Conservation (phyloP, 768 basidiomycete species). For the Boletus tomentosulus region DNA sequence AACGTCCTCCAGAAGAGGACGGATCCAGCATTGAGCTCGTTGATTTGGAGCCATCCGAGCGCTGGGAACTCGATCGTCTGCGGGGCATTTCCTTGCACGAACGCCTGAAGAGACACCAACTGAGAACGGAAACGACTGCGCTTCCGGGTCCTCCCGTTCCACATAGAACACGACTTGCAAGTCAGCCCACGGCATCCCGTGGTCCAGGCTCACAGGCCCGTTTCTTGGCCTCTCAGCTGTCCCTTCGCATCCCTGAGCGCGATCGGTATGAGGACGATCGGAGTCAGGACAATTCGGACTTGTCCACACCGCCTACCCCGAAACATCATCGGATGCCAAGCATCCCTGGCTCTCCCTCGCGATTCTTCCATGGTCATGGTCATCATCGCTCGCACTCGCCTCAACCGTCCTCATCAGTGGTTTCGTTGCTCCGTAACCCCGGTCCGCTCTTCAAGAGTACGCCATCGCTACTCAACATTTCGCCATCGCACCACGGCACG, state of each 20-base stretch:
- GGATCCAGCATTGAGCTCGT: slow-evolving; percentile 51
- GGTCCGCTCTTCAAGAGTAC: slow-evolving; percentile 35
- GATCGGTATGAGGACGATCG: slow-evolving; percentile 31
- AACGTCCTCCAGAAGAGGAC: slow-evolving; percentile 40
- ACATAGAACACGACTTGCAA: slow-evolving; percentile 30
- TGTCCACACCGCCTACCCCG: slow-evolving; percentile 30
- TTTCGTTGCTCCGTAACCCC: slow-evolving; percentile 32
- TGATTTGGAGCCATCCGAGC: slow-evolving; percentile 41
- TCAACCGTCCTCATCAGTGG: slow-evolving; percentile 33
- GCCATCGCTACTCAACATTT: slow-evolving; percentile 28
- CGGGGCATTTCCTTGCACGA: slow-evolving; percentile 41
- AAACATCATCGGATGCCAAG: slow-evolving; percentile 30
- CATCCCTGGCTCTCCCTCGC: slow-evolving; percentile 29
- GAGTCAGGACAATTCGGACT: slow-evolving; percentile 29
- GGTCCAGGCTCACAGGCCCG: slow-evolving; percentile 28
- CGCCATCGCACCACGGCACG: slow-evolving; percentile 30
- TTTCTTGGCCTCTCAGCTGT: slow-evolving; percentile 31
- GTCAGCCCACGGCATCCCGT: slow-evolving; percentile 26
- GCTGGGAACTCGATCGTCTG: slow-evolving; percentile 43
- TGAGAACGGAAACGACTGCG: slow-evolving; percentile 31
- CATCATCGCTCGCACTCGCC: slow-evolving; percentile 28
- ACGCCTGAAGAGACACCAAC: slow-evolving; percentile 33
- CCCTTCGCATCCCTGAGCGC: slow-evolving; percentile 32
- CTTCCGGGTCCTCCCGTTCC: slow-evolving; percentile 14
- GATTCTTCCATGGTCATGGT: slow-evolving; percentile 28